Evolutionary conservation across 108 stramenopile species (phyloP).

Genomic region (Nitzschia palea): DNA sequence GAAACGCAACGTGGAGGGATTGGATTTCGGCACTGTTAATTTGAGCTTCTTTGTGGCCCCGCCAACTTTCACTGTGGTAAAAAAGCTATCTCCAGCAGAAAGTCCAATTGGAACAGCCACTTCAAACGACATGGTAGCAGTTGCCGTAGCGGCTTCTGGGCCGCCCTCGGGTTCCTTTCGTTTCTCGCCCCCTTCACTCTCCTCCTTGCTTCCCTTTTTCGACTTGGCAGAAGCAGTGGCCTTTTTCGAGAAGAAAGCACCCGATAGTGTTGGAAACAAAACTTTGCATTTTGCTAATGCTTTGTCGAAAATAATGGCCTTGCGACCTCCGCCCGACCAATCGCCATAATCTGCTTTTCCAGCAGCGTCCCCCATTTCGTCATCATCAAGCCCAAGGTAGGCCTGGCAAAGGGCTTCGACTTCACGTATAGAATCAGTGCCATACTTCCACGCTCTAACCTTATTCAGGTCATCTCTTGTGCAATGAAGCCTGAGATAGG

Average conservation of each 20-base stretch:
- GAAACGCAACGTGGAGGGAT: constrained; percentile 40
- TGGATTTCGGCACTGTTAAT: constrained; percentile 48
- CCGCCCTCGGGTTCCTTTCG: not conserved
- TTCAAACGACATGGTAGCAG: constrained; percentile 32
- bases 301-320: constrained; percentile 25
- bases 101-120: constrained; percentile 48
- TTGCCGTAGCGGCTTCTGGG: not conserved
- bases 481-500: constrained; percentile 71
- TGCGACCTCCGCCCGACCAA: constrained; percentile 44
- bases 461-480: constrained; percentile 47
- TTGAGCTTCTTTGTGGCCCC: constrained; percentile 39
- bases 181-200: not conserved
- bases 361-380: not conserved
- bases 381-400: constrained; percentile 37
- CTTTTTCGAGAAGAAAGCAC: constrained; percentile 31
- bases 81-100: constrained; percentile 43
- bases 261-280: constrained; percentile 43
- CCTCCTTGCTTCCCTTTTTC: constrained; percentile 13
- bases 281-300: constrained; percentile 35
- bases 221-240: constrained; percentile 12
- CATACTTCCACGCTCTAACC: constrained; percentile 33
- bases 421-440: constrained; percentile 38
- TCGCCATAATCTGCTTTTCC: constrained; percentile 36
- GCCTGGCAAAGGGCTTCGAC: constrained; percentile 65
- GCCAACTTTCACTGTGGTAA: constrained; percentile 46